Base-by-base conservation (phyloP, 1,284 basidiomycete species). In the Leccinum pseudoinsigne region DNA sequence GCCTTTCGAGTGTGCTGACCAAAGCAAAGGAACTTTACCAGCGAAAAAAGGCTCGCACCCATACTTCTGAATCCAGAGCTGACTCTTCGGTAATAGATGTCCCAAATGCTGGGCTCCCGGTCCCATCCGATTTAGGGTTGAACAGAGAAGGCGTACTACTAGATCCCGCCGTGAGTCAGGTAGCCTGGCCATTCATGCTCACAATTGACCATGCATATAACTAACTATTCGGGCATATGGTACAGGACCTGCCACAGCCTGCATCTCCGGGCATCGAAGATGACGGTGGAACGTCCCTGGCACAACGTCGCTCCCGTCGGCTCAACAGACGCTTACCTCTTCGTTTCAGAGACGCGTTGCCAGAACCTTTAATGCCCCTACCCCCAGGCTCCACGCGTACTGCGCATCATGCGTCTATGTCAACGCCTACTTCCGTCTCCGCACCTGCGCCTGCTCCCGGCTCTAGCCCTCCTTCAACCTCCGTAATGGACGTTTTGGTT, bases 141-240 rank as follows among this genome's bases (percentile, higher is more conserved):
- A 28, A 28, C 26, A 28, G 26, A 28, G 26, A 28, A 7, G 26
- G 26, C 26, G 26, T 28, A 7, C 26, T 28, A 28, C 26, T 28
- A 28, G 26, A 28, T 28, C 26, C 26, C 26, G 26, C 26, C 26
- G 26, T 28, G 26, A 28, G 26, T 28, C 26, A 28, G 26, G 26
- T 28, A 28, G 26, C 26, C 26, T 28, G 26, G 26, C 26, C 26
- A 28, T 28, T 28, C 26, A 28, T 7, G 26, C 26, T 28, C 26
- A 28, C 26, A 28, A 28, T 28, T 28, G 26, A 28, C 7, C 26
- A 28, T 28, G 7, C 26, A 7, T 28, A 28, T 28, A 7, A 28
- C 26, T 28, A 7, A 28, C 26, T 28, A 28, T 28, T 86, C 34
- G 34, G 34, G 34, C 34, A 34, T 34, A 34, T 34, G 34, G 34